These are phyloP conservation scores for Talaromyces islandicus DNA, from an alignment of 2,329 filamentous ascomycete species.

Conservation along the genomic window DNA sequence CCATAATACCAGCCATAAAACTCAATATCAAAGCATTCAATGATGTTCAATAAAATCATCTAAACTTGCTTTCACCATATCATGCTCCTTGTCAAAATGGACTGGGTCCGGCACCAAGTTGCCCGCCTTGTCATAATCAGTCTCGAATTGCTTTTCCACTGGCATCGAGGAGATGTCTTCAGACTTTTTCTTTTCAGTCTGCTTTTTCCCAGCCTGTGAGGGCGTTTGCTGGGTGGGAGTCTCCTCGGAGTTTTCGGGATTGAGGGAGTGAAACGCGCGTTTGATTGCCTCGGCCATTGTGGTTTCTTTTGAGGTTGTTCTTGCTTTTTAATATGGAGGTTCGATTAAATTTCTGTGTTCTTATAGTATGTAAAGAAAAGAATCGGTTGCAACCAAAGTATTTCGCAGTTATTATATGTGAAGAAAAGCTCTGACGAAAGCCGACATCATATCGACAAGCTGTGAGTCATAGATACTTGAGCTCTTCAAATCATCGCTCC, in stretches of 20 bases:
- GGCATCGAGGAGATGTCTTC: slow-evolving; percentile 5
- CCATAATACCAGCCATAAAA: background rate
- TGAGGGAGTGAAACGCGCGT: background rate
- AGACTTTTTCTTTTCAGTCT: background rate
- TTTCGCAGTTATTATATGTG: background rate
- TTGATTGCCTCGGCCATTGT: background rate
- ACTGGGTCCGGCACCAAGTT: slow-evolving; percentile 8
- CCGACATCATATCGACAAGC: background rate
- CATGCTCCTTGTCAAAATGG: slow-evolving; percentile 7
- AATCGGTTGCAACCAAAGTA: background rate
- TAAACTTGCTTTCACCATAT: slow-evolving; percentile 8
- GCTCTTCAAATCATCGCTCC: background rate
- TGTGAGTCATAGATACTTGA: background rate
- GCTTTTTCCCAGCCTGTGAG: background rate
- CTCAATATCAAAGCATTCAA: background rate
- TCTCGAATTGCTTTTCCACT: slow-evolving; percentile 10
- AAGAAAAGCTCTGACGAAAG: background rate
- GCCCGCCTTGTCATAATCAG: slow-evolving; percentile 7
- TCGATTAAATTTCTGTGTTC: background rate
- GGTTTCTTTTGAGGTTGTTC: background rate
- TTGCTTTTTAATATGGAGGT: background rate
- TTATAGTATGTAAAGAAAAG: background rate
- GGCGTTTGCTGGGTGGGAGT: background rate
- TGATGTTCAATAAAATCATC: slow-evolving; percentile 6
- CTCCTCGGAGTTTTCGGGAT: background rate